Base-by-base conservation (phyloP, 2,329 filamentous ascomycete genomes). In the Pseudogymnoascus sp. region DNA sequence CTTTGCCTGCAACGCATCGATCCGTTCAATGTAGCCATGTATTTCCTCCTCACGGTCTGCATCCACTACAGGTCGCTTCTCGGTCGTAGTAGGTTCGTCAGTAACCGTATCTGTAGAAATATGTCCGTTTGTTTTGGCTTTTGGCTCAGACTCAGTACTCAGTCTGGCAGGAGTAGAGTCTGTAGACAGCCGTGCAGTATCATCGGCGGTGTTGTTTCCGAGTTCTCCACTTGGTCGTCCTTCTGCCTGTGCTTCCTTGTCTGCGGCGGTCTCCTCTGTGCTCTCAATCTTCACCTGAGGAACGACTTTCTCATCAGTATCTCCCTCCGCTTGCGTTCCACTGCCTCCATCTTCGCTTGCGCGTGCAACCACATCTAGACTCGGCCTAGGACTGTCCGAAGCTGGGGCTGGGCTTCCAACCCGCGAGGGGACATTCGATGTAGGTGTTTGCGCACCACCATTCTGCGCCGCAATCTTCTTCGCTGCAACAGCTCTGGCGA, bases 1-100 rank as follows among this genome's bases (percentile, higher is more conserved):
- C 73, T 99, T 97, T 6, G 91, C 86, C 74, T 97, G 91, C 1
- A 99, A 78, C 3, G 93, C 89, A 78, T 99, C 95, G 63, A 97
- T 95, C 36, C 89, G 87, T 76, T 99, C 95, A 6, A 93, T 83
- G 67, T 96, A 91, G 60, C 83, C 83, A 70, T 95, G 87, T 42
- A 92, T 82, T 73, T 97, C 95, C 69, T 95, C 90, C 64, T 93
- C 88, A 68, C 90, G 85, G 66, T 86, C 83, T 26, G 59, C 59
- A 28, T 38, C 59, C 13, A 35, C 59, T 3, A 26, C 35, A 35
- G 62, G 81, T 76, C 71, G 79, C 38, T 31, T 44, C 26, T 62
- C 61, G 21, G 35, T 26, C 17, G 35, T 23, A 35, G 10, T 17
- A 21, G 31, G 13, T 15, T 60, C 57, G 8, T 36, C 57, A 6